phyloP scores from a whole-genome alignment of 2,329 filamentous ascomycete genomes.

The Cladosporium sp. region DNA sequence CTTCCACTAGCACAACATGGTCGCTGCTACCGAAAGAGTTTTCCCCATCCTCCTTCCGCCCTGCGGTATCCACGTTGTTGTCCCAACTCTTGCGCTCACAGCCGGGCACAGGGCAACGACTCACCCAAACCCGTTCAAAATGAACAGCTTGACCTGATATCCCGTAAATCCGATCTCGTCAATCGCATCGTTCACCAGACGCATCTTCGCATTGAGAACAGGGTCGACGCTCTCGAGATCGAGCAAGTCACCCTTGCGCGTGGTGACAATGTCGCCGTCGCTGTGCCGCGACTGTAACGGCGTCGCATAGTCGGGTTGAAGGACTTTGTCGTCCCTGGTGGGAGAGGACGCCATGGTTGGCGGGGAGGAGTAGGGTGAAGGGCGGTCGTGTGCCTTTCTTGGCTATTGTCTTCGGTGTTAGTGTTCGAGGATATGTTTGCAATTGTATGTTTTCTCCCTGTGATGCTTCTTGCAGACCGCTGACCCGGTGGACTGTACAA shows the following conservation, averaged over 20 bases:
- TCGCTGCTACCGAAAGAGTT: too few species aligned
- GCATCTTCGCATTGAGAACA: slow-evolving; percentile 63
- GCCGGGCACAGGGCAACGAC: slow-evolving; percentile 17
- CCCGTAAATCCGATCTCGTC: slow-evolving; percentile 60
- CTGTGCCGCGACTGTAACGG: not conserved
- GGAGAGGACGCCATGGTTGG: not conserved
- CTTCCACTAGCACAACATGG: too few species aligned
- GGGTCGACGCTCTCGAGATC: slow-evolving; percentile 56
- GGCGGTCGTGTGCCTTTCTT: too few species aligned
- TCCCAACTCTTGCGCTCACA: not conserved
- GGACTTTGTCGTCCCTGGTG: not conserved
- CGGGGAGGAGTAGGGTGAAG: not conserved
- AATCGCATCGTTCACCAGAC: slow-evolving; percentile 60
- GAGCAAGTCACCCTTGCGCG: slow-evolving; percentile 49
- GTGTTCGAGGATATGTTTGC: not conserved
- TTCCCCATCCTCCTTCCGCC: too few species aligned
- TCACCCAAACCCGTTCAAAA: slow-evolving; percentile 57
- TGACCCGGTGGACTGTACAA: too few species aligned
- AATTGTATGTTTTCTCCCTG: too few species aligned
- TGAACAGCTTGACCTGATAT: slow-evolving; percentile 58
- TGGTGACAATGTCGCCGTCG: not conserved
- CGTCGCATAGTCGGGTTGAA: not conserved
- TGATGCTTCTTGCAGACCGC: too few species aligned
- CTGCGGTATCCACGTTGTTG: too few species aligned
- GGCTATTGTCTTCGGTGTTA: too few species aligned